phyloP scores from a whole-genome alignment of 2,329 filamentous ascomycete species.

The Aspergillus niger region DNA sequence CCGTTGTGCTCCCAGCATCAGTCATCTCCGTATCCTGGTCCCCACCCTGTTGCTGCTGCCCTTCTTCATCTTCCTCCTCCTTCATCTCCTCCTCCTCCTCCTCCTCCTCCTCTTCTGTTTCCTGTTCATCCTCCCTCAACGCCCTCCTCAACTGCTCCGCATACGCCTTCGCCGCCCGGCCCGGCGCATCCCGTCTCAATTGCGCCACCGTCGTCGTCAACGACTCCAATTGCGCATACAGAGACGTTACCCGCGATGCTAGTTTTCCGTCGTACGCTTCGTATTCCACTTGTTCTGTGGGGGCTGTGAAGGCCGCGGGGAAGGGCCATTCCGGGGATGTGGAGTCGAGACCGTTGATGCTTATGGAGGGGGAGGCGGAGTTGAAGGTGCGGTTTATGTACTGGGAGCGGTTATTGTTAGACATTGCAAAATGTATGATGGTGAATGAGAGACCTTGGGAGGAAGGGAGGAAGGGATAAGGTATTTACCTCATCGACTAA shows the following conservation, averaged over 20 bases:
- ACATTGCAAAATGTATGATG: background rate
- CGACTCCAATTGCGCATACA: conserved; percentile 52
- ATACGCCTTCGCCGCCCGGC: conserved; percentile 43
- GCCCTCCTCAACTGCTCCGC: conserved; percentile 36
- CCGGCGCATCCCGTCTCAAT: conserved; percentile 48
- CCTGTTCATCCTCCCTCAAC: conserved; percentile 44
- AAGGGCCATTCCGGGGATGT: conserved; percentile 35
- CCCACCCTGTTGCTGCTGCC: background rate
- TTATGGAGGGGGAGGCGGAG: conserved; percentile 47
- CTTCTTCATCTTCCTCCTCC: conserved; percentile 4
- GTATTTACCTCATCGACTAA: conserved; percentile 43
- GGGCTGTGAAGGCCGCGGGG: conserved; percentile 37
- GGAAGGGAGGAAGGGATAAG: background rate
- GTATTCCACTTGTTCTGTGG: conserved; percentile 49
- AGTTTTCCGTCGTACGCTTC: conserved; percentile 49
- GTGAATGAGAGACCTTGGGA: too few relatives aligned
- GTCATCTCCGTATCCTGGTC: conserved; percentile 23
- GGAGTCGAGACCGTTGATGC: conserved; percentile 51
- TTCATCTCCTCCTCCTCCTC: conserved; percentile 21
- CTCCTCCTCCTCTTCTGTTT: conserved; percentile 47
- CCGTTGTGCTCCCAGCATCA: conserved; percentile 8
- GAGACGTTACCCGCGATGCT: conserved; percentile 44
- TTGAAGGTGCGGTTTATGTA: conserved; percentile 50
- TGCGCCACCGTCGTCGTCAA: conserved; percentile 51
- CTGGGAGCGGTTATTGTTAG: conserved; percentile 21